Base-by-base conservation (phyloP, 2,329 filamentous ascomycete species). In the Xylaria sp. region DNA sequence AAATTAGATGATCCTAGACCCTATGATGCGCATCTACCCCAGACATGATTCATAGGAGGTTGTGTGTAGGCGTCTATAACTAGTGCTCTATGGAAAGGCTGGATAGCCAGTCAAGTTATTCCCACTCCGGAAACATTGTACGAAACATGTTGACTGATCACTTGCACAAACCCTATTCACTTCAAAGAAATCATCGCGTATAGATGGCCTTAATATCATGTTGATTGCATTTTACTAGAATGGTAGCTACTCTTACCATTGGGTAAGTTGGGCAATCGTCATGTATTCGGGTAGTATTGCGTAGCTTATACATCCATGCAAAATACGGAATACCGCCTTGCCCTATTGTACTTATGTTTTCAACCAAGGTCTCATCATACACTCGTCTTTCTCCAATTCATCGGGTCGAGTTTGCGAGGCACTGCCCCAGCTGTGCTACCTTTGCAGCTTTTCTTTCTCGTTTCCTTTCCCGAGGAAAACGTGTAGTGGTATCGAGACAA, bases 261-360 rank as follows among this genome's bases (percentile, higher is more conserved):
- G 44, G 20, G 22, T 20, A 45, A 60, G 31, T 15, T 22, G 17
- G 54, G 47, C 56, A 58, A 57, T 22, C 22, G 25, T 58, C 49
- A 51, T 58, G 39, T 36, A 57, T 65, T 58, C 47, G 38, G 47
- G 29, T 20, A 68, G 53, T 58, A 27, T 58, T 49, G 39, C 17
- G 50, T 44, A 45, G 39, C 39, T 57, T 66, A 67, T 63, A 60
- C 42, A 56, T 55, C 44, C 53, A 60, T 61, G 38, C 54, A 55
- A 9, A 62, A 65, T 57, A 54, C 22, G 17, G 39, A 38, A 53
- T 38, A 45, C 51, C 49, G 3, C 15, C 22, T 25, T 42, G 61
- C 27, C 53, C 25, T n/a, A 1, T 17, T 2, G 11, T 44, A 39
- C 25, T 47, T 36, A 39, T 42, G 27, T 17, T 59, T 15, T 58